These are phyloP conservation scores for Ophiostoma ulmi DNA, from an alignment of 2,329 filamentous ascomycete species.

Conservation along the genomic window DNA sequence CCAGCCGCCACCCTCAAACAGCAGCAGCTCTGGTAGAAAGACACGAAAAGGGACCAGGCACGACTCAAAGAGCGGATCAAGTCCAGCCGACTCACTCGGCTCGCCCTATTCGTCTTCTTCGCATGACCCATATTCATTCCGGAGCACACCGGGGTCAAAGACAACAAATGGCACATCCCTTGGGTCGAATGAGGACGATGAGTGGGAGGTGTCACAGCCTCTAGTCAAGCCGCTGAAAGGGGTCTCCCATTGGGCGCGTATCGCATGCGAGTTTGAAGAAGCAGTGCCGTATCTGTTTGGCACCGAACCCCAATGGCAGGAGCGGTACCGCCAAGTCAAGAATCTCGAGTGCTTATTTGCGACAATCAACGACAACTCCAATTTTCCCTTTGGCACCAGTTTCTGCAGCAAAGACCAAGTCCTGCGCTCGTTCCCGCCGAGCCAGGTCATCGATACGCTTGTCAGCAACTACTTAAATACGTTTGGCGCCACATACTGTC, in stretches of 20 bases:
- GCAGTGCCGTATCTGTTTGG: constrained; percentile 30
- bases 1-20: constrained; percentile 24
- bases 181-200: background rate
- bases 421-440: constrained; percentile 28
- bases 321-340: constrained; percentile 29
- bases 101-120: constrained; percentile 8
- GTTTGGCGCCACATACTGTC: constrained; percentile 30
- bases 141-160: background rate
- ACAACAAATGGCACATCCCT: background rate
- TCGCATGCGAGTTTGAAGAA: constrained; percentile 30
- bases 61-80: background rate
- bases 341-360: constrained; percentile 29
- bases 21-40: background rate
- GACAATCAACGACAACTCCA: constrained; percentile 25
- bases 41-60: constrained; percentile 4
- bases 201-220: background rate
- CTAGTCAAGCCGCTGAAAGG: constrained; percentile 20
- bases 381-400: constrained; percentile 31
- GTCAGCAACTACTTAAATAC: constrained; percentile 29
- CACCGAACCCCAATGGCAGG: constrained; percentile 28
- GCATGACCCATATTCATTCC: background rate
- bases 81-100: background rate
- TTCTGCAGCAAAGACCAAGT: constrained; percentile 26
- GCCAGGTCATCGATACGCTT: constrained; percentile 27
- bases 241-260: constrained; percentile 26